Percentiles rank a stretch among this genome's conserved stretches.
phyloP scores from a whole-genome alignment of 768 basidiomycete species.

The Crepidotus variabilis region DNA sequence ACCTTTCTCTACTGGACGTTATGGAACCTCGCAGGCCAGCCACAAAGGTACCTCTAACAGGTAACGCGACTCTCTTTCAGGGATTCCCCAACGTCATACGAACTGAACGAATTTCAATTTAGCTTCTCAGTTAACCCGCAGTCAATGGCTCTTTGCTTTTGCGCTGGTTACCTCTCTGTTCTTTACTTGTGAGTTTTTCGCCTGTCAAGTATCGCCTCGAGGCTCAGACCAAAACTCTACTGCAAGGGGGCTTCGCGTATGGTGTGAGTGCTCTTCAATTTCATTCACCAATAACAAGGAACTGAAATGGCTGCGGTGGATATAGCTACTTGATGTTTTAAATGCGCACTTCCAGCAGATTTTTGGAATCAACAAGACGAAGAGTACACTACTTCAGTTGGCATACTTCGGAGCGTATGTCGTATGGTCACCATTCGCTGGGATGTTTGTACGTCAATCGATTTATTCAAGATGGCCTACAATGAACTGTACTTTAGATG shows the following conservation, averaged over 20 bases:
- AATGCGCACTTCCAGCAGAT: conserved; percentile 73
- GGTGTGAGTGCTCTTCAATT: conserved; percentile 23
- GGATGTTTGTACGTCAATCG: conserved; percentile 43
- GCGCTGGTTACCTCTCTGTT: conserved; percentile 70
- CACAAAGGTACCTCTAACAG: neutral
- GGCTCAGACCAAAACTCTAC: neutral
- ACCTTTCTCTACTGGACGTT: too few relatives aligned
- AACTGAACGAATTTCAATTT: neutral
- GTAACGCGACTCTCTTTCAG: neutral
- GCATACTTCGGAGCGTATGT: conserved; percentile 72
- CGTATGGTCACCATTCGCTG: conserved; percentile 55
- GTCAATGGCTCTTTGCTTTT: conserved; percentile 55
- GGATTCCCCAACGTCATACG: neutral
- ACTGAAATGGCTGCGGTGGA: conserved; percentile 23
- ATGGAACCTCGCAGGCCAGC: neutral
- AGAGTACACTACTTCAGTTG: conserved; percentile 72
- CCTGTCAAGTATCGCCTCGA: neutral
- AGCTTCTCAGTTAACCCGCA: conserved; percentile 42
- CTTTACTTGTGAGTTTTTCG: conserved; percentile 55
- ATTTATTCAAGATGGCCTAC: neutral
- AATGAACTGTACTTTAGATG: conserved; percentile 36
- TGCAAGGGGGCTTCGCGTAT: conserved; percentile 64
- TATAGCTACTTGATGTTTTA: conserved; percentile 60
- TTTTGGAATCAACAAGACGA: conserved; percentile 62
- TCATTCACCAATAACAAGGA: conserved; percentile 9